These are phyloP conservation scores for Diaporthe amygdali DNA, from an alignment of 2,329 filamentous ascomycete genomes.

Conservation along the genomic window DNA sequence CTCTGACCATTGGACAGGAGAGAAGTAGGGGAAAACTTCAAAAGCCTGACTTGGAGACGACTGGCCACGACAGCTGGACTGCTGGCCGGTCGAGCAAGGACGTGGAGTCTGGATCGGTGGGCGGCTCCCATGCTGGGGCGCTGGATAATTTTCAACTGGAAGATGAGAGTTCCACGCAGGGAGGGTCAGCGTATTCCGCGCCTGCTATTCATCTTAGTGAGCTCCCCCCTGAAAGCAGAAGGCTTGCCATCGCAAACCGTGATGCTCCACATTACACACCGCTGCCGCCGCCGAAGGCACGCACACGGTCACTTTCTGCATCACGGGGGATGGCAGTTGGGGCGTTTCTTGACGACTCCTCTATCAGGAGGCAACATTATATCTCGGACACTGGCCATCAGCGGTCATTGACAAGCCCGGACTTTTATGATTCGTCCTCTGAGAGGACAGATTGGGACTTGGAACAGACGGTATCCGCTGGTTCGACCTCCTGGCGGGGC, in stretches of 20 bases:
- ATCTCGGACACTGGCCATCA: neutral
- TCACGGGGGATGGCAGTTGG: neutral
- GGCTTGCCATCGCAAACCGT: neutral
- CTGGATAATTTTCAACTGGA: neutral
- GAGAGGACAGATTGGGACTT: neutral
- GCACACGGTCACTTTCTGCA: neutral
- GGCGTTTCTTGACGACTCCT: slow-evolving; percentile 9
- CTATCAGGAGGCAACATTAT: neutral
- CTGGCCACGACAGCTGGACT: neutral
- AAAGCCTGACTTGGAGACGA: neutral
- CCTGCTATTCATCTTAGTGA: neutral
- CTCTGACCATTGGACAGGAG: neutral
- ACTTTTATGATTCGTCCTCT: neutral
- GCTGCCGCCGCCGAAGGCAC: neutral
- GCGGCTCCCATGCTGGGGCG: neutral
- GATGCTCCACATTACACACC: neutral
- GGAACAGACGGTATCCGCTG: neutral
- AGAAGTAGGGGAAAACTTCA: neutral
- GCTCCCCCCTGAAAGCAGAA: neutral
- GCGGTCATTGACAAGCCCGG: neutral
- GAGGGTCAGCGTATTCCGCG: neutral
- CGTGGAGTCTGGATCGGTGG: neutral
- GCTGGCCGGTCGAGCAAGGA: neutral
- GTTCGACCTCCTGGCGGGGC: neutral
- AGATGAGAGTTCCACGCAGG: neutral